Evolutionary conservation across 2,329 filamentous ascomycete species (phyloP).

Genomic region (Exophiala sp.): DNA sequence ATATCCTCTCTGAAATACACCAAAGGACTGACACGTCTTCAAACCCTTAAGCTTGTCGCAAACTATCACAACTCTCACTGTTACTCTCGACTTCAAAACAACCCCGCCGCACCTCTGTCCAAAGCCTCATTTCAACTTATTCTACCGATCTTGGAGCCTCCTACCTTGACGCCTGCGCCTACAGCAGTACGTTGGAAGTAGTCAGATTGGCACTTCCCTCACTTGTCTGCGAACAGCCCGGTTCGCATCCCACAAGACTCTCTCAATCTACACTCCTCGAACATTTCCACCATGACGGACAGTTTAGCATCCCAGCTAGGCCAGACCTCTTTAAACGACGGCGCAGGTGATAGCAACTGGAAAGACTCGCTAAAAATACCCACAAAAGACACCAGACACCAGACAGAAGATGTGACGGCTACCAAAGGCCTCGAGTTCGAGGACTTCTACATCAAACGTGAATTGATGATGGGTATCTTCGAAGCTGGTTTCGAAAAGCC

Average conservation of each 20-base stretch:
- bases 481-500: conserved; percentile 98
- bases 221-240: not conserved
- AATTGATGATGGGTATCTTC: conserved; percentile 98
- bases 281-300: conserved; percentile 18
- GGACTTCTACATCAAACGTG: conserved; percentile 90
- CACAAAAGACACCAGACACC: conserved; percentile 47
- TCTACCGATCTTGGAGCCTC: no score
- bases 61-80: not conserved
- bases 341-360: conserved; percentile 39
- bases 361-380: conserved; percentile 46
- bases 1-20: not conserved
- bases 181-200: not conserved
- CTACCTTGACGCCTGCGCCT: no score
- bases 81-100: not conserved
- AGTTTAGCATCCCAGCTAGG: conserved; percentile 43
- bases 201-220: not conserved
- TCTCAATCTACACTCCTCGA: not conserved
- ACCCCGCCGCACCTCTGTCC: not conserved
- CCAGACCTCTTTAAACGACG: conserved; percentile 43
- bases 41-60: no score
- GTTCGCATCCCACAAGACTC: not conserved
- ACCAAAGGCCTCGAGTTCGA: conserved; percentile 98
- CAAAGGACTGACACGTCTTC: not conserved
- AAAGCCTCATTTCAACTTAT: no score
- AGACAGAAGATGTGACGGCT: conserved; percentile 80